Evolutionary conservation across 495 filamentous ascomycete genomes (phyloP), one percentile per base, ranked within the genome.

Genomic region (Cercophora sp.): DNA sequence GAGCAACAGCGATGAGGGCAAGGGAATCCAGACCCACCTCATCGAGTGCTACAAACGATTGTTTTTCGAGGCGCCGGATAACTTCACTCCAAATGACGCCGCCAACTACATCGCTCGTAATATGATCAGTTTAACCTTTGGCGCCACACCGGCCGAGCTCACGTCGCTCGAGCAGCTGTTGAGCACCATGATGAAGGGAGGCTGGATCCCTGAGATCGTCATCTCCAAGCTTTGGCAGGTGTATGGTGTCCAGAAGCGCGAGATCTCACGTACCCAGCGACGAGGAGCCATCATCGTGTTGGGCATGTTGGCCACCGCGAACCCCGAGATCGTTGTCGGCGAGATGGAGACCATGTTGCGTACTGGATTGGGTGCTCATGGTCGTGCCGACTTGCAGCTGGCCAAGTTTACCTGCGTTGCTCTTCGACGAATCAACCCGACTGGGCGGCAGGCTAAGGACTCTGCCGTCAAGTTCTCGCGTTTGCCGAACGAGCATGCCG

Each of bases 111-210:
- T 99, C 60, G 92, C 92, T 29, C 82, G 91, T 42, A 97, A 96
- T 71, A 97, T 99, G 94, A 96, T 97, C 67, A 95, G 88, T 71
- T 73, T 99, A 55, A 99, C 93, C 0, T 96, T 96, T 66, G 92
- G 91, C 13, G 88, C 91, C 4, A 95, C 91, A 0, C 87, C 91
- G 3, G 93, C 93, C 1, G 93, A 99, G 63, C 75, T 97, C 26
- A 99, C 93, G 2, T 96, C 89, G 31, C 76, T 99, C 16, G 93
- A 97, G 64, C 93, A 97, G 70, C 76, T 99, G 15, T 71, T 97
- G 4, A 89, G 87, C 58, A 96, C 90, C 0, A 97, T 99, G 93
- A 96, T 96, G 88, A 95, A 91, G 63, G 84, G 85, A 23, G 88
- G 87, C 10, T 82, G 89, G 70, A 83, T 99, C 41, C 83, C 85